phyloP scores from a whole-genome alignment of 2,329 filamentous ascomycete species.

The Stachybotrys chlorohalonatus region DNA sequence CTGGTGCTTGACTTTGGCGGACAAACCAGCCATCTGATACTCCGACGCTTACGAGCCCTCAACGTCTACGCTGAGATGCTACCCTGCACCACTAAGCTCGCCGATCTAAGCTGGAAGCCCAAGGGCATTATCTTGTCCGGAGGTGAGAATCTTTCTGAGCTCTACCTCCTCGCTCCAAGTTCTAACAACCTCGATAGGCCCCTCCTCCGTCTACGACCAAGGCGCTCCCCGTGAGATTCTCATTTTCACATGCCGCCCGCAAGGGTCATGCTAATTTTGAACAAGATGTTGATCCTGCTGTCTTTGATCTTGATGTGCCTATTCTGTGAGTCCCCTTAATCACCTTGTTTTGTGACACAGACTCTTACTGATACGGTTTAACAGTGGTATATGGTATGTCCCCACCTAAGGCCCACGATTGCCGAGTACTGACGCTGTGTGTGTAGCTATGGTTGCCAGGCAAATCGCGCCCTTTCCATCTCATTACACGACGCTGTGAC shows the following conservation, averaged over 20 bases:
- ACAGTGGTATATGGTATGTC: too few relatives aligned
- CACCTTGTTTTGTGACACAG: too few relatives aligned
- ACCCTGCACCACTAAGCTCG: slow-evolving; percentile 72
- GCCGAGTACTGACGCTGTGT: too few relatives aligned
- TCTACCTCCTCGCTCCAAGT: too few relatives aligned
- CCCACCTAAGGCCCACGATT: too few relatives aligned
- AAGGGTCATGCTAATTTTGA: too few relatives aligned
- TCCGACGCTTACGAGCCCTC: slow-evolving; percentile 6
- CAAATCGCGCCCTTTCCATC: too few relatives aligned
- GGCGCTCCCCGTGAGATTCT: background rate
- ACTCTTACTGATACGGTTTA: too few relatives aligned
- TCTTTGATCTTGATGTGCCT: slow-evolving; percentile 46
- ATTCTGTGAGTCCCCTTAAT: slow-evolving; percentile 9
- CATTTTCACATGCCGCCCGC: too few relatives aligned
- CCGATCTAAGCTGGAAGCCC: slow-evolving; percentile 66
- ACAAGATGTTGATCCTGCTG: slow-evolving; percentile 27
- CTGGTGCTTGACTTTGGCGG: background rate
- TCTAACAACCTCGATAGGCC: background rate
- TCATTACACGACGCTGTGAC: too few relatives aligned
- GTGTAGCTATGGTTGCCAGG: background rate
- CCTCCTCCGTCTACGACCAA: background rate
- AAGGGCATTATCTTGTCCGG: slow-evolving; percentile 56
- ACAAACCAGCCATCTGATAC: background rate
- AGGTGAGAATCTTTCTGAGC: background rate
- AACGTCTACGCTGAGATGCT: slow-evolving; percentile 69